A percentile compares a stretch with the other conserved stretches of the same genome.
These are phyloP conservation scores for Hygrophila difformis DNA, from an alignment of 257 asterid genomes.

Conservation along the genomic window DNA sequence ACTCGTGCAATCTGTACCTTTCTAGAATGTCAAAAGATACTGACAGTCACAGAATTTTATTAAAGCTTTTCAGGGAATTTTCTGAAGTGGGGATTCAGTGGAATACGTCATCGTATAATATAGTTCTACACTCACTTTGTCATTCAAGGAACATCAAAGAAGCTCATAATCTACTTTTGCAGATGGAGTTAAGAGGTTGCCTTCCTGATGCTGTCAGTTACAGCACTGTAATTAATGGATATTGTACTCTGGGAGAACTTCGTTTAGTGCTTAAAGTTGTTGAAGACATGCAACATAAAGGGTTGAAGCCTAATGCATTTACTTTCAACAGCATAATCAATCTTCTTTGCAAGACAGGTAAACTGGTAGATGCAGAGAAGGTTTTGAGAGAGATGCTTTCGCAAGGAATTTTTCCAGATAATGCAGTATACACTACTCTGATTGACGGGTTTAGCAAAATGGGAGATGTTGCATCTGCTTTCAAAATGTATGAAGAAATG, in stretches of 20 bases:
- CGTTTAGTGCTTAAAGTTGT: slow-evolving; percentile 37
- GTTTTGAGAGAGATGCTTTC: slow-evolving; percentile 65
- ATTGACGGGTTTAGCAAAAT: slow-evolving; percentile 67
- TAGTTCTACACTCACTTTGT: slow-evolving; percentile 68
- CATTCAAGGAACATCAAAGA: slow-evolving; percentile 47
- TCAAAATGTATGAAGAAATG: slow-evolving; percentile 66
- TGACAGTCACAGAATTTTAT: slow-evolving; percentile 34
- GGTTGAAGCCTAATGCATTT: slow-evolving; percentile 64
- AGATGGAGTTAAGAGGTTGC: slow-evolving; percentile 67
- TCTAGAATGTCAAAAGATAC: slow-evolving; percentile 41
- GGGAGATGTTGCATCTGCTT: slow-evolving; percentile 47
- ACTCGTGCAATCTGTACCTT: slow-evolving; percentile 71
- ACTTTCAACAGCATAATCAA: slow-evolving; percentile 66
- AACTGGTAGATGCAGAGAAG: slow-evolving; percentile 60
- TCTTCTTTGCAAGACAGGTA: slow-evolving; percentile 58
- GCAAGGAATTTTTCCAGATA: slow-evolving; percentile 64
- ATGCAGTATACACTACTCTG: slow-evolving; percentile 73
- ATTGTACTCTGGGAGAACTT: slow-evolving; percentile 54
- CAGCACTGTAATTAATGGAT: slow-evolving; percentile 77
- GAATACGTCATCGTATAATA: slow-evolving; percentile 70
- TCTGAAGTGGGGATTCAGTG: slow-evolving; percentile 62
- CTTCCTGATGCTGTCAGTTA: slow-evolving; percentile 77
- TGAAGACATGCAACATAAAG: slow-evolving; percentile 51
- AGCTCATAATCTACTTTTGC: slow-evolving; percentile 67
- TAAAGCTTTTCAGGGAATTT: slow-evolving; percentile 55